phyloP scores from a whole-genome alignment of 2,329 filamentous ascomycete genomes.

The Conoideocrella luteorostrata region DNA sequence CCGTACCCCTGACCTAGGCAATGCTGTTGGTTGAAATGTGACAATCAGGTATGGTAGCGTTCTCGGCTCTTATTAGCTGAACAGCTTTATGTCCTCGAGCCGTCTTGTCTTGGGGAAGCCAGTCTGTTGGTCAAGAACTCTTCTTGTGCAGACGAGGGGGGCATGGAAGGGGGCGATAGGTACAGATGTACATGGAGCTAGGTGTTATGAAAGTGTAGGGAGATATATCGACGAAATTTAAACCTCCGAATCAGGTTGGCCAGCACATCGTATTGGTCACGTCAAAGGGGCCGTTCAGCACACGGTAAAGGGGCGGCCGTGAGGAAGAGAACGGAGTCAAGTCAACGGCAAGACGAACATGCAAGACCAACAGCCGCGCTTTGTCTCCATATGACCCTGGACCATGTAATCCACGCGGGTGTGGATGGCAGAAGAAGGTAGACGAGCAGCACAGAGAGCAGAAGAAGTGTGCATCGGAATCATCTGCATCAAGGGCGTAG shows the following conservation, averaged over 20 bases:
- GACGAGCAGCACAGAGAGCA: neutral
- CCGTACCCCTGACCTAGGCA: constrained; percentile 7
- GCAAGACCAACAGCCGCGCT: constrained; percentile 7
- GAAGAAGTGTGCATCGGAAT: neutral
- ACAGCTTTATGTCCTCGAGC: constrained; percentile 2
- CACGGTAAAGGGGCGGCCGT: neutral
- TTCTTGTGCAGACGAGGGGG: neutral
- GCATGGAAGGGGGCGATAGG: constrained; percentile 7
- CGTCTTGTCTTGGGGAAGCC: neutral
- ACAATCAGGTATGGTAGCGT: constrained; percentile 1
- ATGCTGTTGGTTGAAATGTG: constrained; percentile 6
- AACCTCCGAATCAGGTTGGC: constrained; percentile 19
- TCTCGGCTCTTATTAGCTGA: constrained; percentile 1
- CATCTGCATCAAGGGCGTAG: constrained; percentile 1
- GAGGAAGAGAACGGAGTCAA: neutral
- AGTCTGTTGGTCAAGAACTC: neutral
- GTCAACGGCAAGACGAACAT: neutral
- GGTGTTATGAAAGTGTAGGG: constrained; percentile 7
- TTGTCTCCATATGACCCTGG: constrained; percentile 9
- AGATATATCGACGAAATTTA: constrained; percentile 18
- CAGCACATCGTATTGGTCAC: constrained; percentile 16
- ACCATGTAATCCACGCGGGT: constrained; percentile 11
- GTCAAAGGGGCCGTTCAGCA: constrained; percentile 19
- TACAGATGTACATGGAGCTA: constrained; percentile 1
- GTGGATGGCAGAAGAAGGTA: constrained; percentile 9